Percentiles rank a stretch among this genome's conserved stretches.
These are phyloP conservation scores for Ploettnerulaceae sp. DNA, from an alignment of 2,329 filamentous ascomycete species.

Conservation along the genomic window DNA sequence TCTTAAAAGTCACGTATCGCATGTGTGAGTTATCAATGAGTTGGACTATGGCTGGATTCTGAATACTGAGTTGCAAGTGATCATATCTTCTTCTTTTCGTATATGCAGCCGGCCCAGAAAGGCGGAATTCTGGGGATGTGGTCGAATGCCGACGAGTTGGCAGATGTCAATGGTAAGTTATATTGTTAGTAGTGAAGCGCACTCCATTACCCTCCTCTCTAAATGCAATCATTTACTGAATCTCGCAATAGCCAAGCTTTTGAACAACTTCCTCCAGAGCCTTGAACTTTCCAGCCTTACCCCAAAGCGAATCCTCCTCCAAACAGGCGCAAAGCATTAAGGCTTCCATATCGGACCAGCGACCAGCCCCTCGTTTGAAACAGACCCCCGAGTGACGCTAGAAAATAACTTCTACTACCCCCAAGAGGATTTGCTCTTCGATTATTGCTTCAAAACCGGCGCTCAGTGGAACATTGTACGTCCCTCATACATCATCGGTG, in stretches of 20 bases:
- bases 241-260: background rate
- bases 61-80: no score
- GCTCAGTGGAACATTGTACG: slow-evolving; percentile 44
- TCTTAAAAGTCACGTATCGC: background rate
- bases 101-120: background rate
- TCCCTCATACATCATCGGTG: slow-evolving; percentile 45
- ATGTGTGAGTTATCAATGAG: no score
- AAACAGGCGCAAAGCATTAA: slow-evolving; percentile 34
- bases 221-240: background rate
- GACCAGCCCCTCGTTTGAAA: slow-evolving; percentile 41
- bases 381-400: slow-evolving; percentile 39
- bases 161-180: slow-evolving; percentile 1
- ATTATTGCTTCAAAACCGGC: slow-evolving; percentile 37
- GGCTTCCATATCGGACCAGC: slow-evolving; percentile 30
- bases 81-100: background rate
- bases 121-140: background rate
- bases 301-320: slow-evolving; percentile 21
- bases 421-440: slow-evolving; percentile 46
- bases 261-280: slow-evolving; percentile 7
- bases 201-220: no score
- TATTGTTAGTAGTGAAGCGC: background rate
- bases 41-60: no score
- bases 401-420: slow-evolving; percentile 52
- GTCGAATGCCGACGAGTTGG: slow-evolving; percentile 6
- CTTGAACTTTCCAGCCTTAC: background rate